phyloP scores from a whole-genome alignment of 1,284 basidiomycete species.

The Marasmius tenuissimus region DNA sequence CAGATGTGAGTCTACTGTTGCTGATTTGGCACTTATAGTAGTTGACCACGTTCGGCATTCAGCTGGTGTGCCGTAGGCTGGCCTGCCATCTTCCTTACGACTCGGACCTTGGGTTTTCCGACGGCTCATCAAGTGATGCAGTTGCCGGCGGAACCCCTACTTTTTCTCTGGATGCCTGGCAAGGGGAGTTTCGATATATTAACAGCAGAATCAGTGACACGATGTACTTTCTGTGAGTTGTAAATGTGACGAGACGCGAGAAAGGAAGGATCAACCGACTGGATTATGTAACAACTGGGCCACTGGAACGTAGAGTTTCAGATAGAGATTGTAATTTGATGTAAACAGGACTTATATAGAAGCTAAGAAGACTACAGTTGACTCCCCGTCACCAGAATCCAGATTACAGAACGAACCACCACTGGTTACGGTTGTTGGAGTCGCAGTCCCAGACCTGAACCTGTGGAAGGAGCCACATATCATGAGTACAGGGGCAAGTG shows the following conservation, averaged over 20 bases:
- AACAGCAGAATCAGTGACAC: not conserved
- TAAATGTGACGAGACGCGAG: no score
- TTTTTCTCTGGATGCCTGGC: not conserved
- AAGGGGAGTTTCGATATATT: not conserved
- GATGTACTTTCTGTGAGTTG: not conserved
- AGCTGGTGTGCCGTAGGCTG: not conserved
- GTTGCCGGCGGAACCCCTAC: not conserved
- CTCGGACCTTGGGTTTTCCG: not conserved
- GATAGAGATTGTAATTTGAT: no score
- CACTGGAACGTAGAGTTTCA: no score
- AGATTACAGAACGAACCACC: no score
- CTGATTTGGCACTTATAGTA: not conserved
- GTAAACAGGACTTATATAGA: no score
- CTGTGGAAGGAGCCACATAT: not conserved
- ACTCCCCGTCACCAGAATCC: no score
- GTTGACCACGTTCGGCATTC: not conserved
- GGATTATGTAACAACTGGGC: no score
- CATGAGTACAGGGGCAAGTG: not conserved
- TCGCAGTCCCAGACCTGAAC: not conserved
- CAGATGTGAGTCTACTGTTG: not conserved
- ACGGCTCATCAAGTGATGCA: not conserved
- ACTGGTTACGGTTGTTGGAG: not conserved
- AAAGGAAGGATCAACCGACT: no score
- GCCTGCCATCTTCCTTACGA: not conserved
- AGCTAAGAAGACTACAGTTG: no score